Evolutionary conservation across 2,329 filamentous ascomycete species (phyloP).

Genomic region (Alternaria dauci): DNA sequence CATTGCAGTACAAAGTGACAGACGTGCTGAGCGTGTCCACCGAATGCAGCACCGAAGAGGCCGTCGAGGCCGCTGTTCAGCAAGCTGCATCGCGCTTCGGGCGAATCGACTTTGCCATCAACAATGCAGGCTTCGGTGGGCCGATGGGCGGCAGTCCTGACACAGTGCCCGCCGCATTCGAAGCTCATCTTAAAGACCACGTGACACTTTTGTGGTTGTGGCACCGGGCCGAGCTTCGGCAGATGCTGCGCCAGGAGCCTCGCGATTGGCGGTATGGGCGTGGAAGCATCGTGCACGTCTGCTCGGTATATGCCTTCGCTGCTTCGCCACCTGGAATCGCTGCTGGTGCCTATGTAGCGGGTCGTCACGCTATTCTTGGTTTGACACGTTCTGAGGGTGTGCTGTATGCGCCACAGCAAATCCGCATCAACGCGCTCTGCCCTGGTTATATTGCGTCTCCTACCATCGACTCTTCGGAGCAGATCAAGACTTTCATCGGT

Average conservation of each 20-base stretch:
- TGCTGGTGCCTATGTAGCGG: conserved; percentile 55
- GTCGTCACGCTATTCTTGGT: conserved; percentile 62
- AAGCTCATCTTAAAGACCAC: conserved; percentile 59
- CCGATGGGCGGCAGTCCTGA: conserved; percentile 54
- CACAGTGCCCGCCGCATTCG: conserved; percentile 56
- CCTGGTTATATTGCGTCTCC: conserved; percentile 57
- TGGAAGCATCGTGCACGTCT: conserved; percentile 62
- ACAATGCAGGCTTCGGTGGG: conserved; percentile 61
- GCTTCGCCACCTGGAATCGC: conserved; percentile 40
- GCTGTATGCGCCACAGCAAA: conserved; percentile 58
- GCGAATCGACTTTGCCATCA: conserved; percentile 62
- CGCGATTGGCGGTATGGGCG: conserved; percentile 34
- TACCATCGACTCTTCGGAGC: conserved; percentile 27
- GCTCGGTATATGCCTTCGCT: conserved; percentile 59
- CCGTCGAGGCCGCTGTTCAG: conserved; percentile 49
- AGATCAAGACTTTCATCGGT: conserved; percentile 13
- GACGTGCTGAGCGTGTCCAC: conserved; percentile 16
- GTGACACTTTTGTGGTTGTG: conserved; percentile 64
- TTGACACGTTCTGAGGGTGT: conserved; percentile 62
- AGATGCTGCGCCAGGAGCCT: conserved; percentile 59
- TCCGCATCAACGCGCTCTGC: conserved; percentile 66
- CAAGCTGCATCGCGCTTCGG: conserved; percentile 51
- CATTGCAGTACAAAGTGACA: conserved; percentile 5
- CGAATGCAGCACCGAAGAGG: conserved; percentile 27
- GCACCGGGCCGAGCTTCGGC: conserved; percentile 58